A percentile compares a stretch with the other conserved stretches of the same genome.
These are phyloP conservation scores for Dendryphion nanum DNA, from an alignment of 2,329 filamentous ascomycete species.

Conservation along the genomic window DNA sequence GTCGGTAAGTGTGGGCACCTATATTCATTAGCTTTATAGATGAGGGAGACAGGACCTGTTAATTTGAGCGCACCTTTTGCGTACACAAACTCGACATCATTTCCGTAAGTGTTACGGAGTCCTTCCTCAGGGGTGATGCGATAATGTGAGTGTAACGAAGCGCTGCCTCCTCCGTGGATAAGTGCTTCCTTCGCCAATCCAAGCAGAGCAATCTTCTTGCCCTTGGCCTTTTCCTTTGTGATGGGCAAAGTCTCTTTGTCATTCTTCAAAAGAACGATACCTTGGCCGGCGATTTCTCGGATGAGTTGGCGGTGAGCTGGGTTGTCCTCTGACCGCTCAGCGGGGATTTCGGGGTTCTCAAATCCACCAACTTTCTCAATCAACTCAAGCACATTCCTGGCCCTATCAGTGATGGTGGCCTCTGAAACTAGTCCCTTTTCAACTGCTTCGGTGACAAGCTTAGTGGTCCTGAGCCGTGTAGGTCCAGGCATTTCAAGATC, in stretches of 20 bases:
- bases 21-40: background rate
- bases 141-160: constrained; percentile 5
- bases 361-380: constrained; percentile 59
- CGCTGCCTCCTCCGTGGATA: constrained; percentile 37
- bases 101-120: constrained; percentile 23
- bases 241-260: constrained; percentile 62
- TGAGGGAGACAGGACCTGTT: background rate
- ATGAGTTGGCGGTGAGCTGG: constrained; percentile 60
- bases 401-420: constrained; percentile 29
- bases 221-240: constrained; percentile 50
- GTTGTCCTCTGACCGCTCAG: constrained; percentile 63
- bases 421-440: constrained; percentile 50
- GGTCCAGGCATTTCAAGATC: constrained; percentile 39
- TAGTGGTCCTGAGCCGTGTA: constrained; percentile 45
- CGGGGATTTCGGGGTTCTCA: constrained; percentile 58
- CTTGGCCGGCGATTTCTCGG: constrained; percentile 64
- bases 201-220: constrained; percentile 63
- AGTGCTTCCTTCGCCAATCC: constrained; percentile 59
- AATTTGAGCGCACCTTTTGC: constrained; percentile 17
- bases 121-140: constrained; percentile 16
- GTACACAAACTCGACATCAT: constrained; percentile 30
- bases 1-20: constrained; percentile 35
- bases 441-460: constrained; percentile 55
- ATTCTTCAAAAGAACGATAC: constrained; percentile 73
- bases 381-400: constrained; percentile 57